Evolutionary conservation across 192 early-diverging fungal species (phyloP).

Genomic region (Podila verticillata): DNA sequence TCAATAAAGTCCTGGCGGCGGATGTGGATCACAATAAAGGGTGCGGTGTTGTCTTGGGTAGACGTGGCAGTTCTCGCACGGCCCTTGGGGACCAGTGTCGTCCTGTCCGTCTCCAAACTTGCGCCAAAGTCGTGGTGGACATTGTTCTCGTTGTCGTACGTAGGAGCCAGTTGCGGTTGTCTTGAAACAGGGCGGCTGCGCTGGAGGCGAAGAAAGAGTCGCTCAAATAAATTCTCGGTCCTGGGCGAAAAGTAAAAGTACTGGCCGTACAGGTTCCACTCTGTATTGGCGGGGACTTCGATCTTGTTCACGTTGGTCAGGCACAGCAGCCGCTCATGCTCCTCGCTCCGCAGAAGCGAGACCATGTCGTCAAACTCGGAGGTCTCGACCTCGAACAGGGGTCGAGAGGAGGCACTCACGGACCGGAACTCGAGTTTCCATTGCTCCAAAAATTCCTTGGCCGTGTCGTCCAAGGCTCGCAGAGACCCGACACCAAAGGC

Average conservation of each 20-base stretch:
- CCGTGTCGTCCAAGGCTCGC: constrained; percentile 23
- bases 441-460: constrained; percentile 31
- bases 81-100: background rate
- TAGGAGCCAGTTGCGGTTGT: background rate
- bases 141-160: background rate
- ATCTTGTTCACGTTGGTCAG: constrained; percentile 31
- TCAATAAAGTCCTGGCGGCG: constrained; percentile 22
- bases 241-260: constrained; percentile 28
- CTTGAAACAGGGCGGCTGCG: background rate
- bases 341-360: background rate
- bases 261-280: constrained; percentile 25
- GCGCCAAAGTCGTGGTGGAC: background rate
- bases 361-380: constrained; percentile 16
- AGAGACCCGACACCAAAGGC: constrained; percentile 32
- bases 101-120: background rate
- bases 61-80: background rate
- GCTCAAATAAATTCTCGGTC: constrained; percentile 6
- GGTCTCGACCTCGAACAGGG: constrained; percentile 9
- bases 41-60: background rate
- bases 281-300: constrained; percentile 9
- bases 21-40: constrained; percentile 33
- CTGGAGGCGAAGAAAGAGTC: background rate
- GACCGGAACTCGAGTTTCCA: constrained; percentile 36
- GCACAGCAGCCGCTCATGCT: constrained; percentile 21
- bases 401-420: background rate